A percentile compares a stretch with the other conserved stretches of the same genome.
These are phyloP conservation scores for Hemileccinum rubropunctum DNA, from an alignment of 768 basidiomycete genomes.

Conservation along the genomic window DNA sequence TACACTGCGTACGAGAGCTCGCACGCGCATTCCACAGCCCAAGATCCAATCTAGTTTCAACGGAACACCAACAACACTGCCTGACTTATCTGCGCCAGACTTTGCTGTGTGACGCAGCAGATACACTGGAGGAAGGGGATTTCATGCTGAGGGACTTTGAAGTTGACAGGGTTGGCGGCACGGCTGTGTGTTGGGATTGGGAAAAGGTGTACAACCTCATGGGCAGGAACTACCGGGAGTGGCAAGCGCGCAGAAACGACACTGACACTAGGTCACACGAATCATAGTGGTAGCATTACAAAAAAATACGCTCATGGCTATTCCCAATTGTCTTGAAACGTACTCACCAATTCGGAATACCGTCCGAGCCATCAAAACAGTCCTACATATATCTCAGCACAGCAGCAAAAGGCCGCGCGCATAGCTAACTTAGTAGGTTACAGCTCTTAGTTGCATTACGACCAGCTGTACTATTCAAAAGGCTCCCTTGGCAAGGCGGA, in stretches of 20 bases:
- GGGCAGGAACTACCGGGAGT: conserved; percentile 7
- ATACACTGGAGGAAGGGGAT: conserved; percentile 33
- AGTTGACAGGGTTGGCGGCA: conserved; percentile 18
- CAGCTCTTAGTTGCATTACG: too few species aligned
- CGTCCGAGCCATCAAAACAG: too few species aligned
- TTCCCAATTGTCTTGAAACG: too few species aligned
- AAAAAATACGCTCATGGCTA: too few species aligned
- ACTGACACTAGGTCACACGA: neutral
- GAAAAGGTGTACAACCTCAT: conserved; percentile 11
- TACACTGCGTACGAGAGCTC: conserved; percentile 10
- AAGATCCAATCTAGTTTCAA: neutral
- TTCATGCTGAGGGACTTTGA: conserved; percentile 29
- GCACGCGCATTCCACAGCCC: conserved; percentile 5
- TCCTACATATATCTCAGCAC: too few species aligned
- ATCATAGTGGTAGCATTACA: neutral
- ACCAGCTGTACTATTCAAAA: too few species aligned
- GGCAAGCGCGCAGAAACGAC: neutral
- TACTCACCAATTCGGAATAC: too few species aligned
- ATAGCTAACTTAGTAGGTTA: too few species aligned
- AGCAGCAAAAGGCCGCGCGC: too few species aligned
- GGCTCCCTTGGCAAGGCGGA: too few species aligned
- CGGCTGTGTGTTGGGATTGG: conserved; percentile 25
- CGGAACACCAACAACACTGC: conserved; percentile 34
- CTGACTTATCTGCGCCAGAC: conserved; percentile 37
- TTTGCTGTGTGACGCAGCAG: conserved; percentile 34